Percentiles rank a stretch among this genome's conserved stretches.
Evolutionary conservation across 2,329 filamentous ascomycete species (phyloP).

Genomic region (Fusarium nodosum): DNA sequence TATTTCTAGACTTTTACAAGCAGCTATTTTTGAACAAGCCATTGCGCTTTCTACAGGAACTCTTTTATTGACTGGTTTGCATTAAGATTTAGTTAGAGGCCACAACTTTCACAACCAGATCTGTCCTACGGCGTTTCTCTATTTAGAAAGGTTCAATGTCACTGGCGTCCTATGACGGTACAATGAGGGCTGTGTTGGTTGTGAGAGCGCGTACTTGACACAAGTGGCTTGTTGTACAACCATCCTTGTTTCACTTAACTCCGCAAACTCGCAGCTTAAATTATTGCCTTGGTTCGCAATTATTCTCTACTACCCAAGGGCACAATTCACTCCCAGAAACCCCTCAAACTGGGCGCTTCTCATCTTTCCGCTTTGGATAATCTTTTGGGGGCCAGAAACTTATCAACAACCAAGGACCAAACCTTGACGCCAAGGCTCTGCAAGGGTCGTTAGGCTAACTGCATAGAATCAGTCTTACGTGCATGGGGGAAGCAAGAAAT

Average conservation of each 20-base stretch:
- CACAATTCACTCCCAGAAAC: background rate
- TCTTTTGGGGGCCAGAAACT: background rate
- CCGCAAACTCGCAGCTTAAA: background rate
- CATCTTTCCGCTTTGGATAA: background rate
- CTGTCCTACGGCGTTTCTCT: background rate
- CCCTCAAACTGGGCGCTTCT: background rate
- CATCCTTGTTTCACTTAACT: background rate
- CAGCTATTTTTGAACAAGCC: background rate
- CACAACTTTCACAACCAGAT: background rate
- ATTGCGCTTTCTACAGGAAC: background rate
- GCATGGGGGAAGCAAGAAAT: conserved; percentile 2
- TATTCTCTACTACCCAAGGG: background rate
- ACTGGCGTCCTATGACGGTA: background rate
- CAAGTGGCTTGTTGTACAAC: background rate
- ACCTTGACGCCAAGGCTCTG: background rate
- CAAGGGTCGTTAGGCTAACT: conserved; percentile 3
- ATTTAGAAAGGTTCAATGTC: background rate
- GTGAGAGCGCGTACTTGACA: background rate
- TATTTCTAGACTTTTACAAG: background rate
- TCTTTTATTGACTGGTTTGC: background rate
- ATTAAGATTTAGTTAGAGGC: too few relatives aligned
- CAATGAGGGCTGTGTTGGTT: background rate
- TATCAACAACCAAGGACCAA: background rate
- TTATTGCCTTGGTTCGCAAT: too few relatives aligned
- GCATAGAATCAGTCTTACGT: conserved; percentile 3